Conservation (phyloP, 371 early-diverging fungal species). For the Lichtheimia ramosa region DNA sequence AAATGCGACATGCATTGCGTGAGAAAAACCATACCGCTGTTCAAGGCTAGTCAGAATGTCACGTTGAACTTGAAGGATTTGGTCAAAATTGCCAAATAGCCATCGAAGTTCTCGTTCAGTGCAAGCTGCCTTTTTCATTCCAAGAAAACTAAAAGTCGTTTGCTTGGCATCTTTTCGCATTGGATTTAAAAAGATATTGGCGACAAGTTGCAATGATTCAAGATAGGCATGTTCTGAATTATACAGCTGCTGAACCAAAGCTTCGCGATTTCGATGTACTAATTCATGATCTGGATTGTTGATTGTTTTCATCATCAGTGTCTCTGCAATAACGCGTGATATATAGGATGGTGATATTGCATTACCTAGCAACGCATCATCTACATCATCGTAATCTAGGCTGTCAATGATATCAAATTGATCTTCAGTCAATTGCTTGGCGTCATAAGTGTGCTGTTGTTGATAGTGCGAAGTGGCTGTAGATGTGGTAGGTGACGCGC, state of each 20-base stretch:
- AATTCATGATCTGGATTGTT: constrained; percentile 33
- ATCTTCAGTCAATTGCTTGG: constrained; percentile 7
- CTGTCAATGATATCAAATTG: constrained; percentile 21
- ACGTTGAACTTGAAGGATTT: constrained; percentile 31
- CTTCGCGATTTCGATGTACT: constrained; percentile 35
- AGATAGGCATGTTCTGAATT: constrained; percentile 36
- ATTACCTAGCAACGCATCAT: constrained; percentile 30
- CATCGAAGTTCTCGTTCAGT: constrained; percentile 41
- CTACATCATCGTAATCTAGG: constrained; percentile 19
- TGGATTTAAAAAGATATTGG: constrained; percentile 26
- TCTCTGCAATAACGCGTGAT: background rate
- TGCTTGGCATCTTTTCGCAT: constrained; percentile 32
- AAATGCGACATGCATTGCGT: background rate
- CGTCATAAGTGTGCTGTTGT: background rate
- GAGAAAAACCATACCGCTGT: constrained; percentile 27
- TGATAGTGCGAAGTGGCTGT: background rate
- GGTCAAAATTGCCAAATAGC: constrained; percentile 47
- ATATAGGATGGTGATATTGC: background rate
- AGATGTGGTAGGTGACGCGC: background rate
- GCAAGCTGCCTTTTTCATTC: constrained; percentile 40
- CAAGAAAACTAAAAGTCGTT: constrained; percentile 30
- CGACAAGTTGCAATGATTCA: constrained; percentile 34
- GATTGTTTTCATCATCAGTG: background rate
- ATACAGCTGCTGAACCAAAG: constrained; percentile 28
- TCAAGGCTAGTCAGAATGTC: constrained; percentile 27